Percentiles rank a stretch among this genome's conserved stretches.
phyloP scores from a whole-genome alignment of 1,284 basidiomycete genomes.

The Wolfiporia cocos region DNA sequence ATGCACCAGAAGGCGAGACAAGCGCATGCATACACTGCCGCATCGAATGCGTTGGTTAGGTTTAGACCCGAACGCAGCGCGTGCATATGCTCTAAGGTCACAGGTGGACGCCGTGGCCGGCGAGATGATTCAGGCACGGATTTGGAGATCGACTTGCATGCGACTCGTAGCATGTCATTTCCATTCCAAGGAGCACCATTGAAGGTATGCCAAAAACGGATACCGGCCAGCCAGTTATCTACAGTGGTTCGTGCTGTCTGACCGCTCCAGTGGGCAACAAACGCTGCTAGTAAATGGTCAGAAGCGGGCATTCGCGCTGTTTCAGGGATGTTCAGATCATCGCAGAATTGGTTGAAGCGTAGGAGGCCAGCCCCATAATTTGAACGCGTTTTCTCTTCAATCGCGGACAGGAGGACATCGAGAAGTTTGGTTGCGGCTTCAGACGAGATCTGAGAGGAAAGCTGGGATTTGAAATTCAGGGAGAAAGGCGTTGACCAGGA shows the following conservation, averaged over 20 bases:
- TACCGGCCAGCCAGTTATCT: conserved; percentile 22
- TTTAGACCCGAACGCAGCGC: conserved; percentile 20
- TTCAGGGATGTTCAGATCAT: neutral
- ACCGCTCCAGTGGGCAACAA: conserved; percentile 12
- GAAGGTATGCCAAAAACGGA: conserved; percentile 27
- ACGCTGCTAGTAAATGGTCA: conserved; percentile 15
- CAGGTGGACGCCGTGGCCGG: conserved; percentile 19
- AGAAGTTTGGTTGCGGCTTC: too few species aligned
- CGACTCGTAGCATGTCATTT: conserved; percentile 12
- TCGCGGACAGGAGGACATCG: neutral
- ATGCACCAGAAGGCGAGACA: conserved; percentile 11
- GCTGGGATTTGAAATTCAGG: neutral
- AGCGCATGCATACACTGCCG: conserved; percentile 20
- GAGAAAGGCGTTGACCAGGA: neutral
- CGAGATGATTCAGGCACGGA: conserved; percentile 14
- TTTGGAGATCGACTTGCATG: conserved; percentile 18
- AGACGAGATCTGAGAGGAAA: neutral
- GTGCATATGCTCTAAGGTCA: conserved; percentile 27
- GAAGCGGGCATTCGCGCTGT: neutral
- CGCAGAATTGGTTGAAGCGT: conserved; percentile 7
- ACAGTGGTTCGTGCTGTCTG: conserved; percentile 2
- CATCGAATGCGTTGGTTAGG: conserved; percentile 16
- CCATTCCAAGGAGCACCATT: conserved; percentile 8
- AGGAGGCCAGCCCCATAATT: conserved; percentile 8
- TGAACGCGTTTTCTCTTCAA: conserved; percentile 2